Evolutionary conservation across 495 filamentous ascomycete genomes (phyloP).

Genomic region (Lasiosphaeria ovina): DNA sequence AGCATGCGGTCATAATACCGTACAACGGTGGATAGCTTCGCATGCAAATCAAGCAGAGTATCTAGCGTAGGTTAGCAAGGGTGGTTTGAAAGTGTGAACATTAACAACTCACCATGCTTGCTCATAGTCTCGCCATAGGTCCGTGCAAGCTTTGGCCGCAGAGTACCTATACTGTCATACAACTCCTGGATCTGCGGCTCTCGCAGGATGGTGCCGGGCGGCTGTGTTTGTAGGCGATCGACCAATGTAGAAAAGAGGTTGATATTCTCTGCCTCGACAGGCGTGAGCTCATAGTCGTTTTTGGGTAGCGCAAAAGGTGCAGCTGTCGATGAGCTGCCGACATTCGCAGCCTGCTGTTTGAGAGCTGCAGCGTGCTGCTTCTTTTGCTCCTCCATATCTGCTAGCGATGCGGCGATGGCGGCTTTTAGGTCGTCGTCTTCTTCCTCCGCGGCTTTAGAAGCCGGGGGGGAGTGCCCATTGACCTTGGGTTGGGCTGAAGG

Average conservation of each 20-base stretch:
- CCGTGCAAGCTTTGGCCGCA: slow-evolving; percentile 90
- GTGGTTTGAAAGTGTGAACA: slow-evolving; percentile 28
- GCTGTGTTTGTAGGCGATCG: slow-evolving; percentile 90
- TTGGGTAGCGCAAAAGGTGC: slow-evolving; percentile 60
- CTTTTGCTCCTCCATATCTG: slow-evolving; percentile 98
- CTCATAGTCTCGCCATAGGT: slow-evolving; percentile 99
- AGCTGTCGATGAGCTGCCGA: slow-evolving; percentile 35
- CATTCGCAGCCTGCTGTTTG: slow-evolving; percentile 64
- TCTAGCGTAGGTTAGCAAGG: slow-evolving; percentile 49
- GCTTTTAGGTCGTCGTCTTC: slow-evolving; percentile 94
- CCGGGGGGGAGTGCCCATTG: slow-evolving; percentile 41
- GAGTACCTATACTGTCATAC: slow-evolving; percentile 90
- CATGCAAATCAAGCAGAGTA: slow-evolving; percentile 88
- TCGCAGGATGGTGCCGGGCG: slow-evolving; percentile 88
- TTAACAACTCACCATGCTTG: slow-evolving; percentile 72
- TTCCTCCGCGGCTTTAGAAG: slow-evolving; percentile 58
- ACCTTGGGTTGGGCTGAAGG: slow-evolving; percentile 28
- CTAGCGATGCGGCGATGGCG: slow-evolving; percentile 92
- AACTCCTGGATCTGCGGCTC: slow-evolving; percentile 98
- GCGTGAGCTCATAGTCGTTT: slow-evolving; percentile 91
- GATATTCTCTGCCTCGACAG: slow-evolving; percentile 94
- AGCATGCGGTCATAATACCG: slow-evolving; percentile 99
- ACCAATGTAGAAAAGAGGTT: slow-evolving; percentile 94
- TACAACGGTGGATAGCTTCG: slow-evolving; percentile 93
- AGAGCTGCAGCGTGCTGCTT: slow-evolving; percentile 77